Percentiles rank a stretch among this genome's conserved stretches.
phyloP scores from a whole-genome alignment of 75 land plant genomes.

The Cunninghamia lanceolata region DNA sequence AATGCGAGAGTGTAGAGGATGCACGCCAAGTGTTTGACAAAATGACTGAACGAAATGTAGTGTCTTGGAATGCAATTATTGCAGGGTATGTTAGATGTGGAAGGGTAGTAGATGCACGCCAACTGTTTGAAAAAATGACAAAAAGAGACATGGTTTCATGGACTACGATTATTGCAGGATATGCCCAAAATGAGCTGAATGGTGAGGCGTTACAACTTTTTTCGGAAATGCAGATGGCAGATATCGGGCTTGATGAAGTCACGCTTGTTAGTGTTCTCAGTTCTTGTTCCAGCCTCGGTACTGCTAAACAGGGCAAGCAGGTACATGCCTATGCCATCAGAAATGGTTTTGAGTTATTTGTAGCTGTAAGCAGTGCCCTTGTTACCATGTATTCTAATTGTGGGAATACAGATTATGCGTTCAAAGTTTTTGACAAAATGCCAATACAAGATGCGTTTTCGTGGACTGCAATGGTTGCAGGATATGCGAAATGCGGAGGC shows the following conservation, averaged over 20 bases:
- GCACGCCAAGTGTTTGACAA: conserved; percentile 27
- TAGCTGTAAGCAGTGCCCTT: conserved; percentile 49
- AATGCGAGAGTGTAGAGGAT: neutral
- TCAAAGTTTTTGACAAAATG: conserved; percentile 48
- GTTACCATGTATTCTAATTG: conserved; percentile 56
- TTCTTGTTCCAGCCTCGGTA: conserved; percentile 30
- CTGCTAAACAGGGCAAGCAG: conserved; percentile 31
- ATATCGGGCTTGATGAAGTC: conserved; percentile 41
- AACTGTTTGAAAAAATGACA: conserved; percentile 46
- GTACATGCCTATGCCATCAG: conserved; percentile 51
- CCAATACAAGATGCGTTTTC: conserved; percentile 45
- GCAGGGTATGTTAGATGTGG: conserved; percentile 42
- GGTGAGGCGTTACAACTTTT: conserved; percentile 37
- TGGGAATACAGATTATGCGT: conserved; percentile 30
- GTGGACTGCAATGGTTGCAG: conserved; percentile 56
- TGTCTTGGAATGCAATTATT: conserved; percentile 49
- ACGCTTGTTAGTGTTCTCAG: conserved; percentile 50
- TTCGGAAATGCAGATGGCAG: conserved; percentile 33
- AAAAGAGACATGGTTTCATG: conserved; percentile 54
- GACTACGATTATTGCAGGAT: conserved; percentile 64
- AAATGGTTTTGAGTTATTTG: conserved; percentile 40
- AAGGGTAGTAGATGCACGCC: conserved; percentile 25
- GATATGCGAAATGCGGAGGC: conserved; percentile 15
- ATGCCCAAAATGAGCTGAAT: conserved; percentile 45
- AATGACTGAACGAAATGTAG: conserved; percentile 27